Conservation (phyloP, 495 filamentous ascomycete species). For the Evansstolkia leycettana region DNA sequence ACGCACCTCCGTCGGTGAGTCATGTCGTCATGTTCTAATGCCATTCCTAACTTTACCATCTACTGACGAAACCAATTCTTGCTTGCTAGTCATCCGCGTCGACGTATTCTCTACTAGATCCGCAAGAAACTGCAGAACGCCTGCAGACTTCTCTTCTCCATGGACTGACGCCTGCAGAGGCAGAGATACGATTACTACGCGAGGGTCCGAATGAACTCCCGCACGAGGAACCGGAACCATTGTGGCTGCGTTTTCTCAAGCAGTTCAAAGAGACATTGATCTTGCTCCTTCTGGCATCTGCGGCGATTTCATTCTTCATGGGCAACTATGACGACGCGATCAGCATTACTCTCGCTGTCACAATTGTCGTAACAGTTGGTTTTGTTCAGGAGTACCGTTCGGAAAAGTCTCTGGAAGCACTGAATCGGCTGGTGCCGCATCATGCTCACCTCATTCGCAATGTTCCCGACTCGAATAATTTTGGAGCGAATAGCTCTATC, state of each 20-base stretch:
- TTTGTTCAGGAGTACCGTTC: constrained; percentile 97
- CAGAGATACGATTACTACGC: constrained; percentile 59
- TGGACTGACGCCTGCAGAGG: constrained; percentile 72
- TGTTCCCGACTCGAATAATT: constrained; percentile 11
- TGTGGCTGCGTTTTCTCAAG: constrained; percentile 90
- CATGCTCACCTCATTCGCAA: constrained; percentile 82
- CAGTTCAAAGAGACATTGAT: constrained; percentile 92
- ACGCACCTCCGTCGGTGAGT: constrained; percentile 23
- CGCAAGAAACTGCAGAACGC: constrained; percentile 64
- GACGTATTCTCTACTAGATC: constrained; percentile 49
- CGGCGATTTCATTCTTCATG: constrained; percentile 78
- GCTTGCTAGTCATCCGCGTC: constrained; percentile 42
- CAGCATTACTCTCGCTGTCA: constrained; percentile 88
- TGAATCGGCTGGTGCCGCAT: constrained; percentile 88
- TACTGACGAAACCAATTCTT: not conserved
- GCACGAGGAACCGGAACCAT: constrained; percentile 81
- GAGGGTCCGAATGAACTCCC: constrained; percentile 92
- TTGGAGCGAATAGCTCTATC: constrained; percentile 12
- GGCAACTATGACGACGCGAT: constrained; percentile 93
- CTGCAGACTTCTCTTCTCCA: constrained; percentile 71
- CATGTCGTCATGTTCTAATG: not conserved
- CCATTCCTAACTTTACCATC: not conserved
- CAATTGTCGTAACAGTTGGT: constrained; percentile 90
- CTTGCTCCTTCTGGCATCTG: constrained; percentile 81
- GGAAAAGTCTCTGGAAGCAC: constrained; percentile 91